Evolutionary conservation across 495 filamentous ascomycete species (phyloP), one percentile per base, ranked within the genome.

Genomic region (Letharia columbiana): DNA sequence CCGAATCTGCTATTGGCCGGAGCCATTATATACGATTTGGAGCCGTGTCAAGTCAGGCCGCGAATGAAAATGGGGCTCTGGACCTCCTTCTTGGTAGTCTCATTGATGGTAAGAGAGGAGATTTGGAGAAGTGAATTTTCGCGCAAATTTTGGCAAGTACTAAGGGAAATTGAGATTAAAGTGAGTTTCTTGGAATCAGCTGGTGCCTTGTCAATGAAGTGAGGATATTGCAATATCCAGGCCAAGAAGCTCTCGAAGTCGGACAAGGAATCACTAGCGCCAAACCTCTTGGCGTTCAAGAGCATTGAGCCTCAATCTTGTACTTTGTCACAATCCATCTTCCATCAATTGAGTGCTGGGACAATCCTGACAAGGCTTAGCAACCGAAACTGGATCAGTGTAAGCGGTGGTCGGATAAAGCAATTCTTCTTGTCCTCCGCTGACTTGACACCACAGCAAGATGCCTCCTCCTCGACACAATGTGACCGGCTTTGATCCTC

Each of bases 401-500:
- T 58, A 47, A 65, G 52, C 12, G 1, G 0, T 8, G 12, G 28
- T 42, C 2, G 5, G 11, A 7, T n/a, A 33, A 5, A 37, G 12
- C 17, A 42, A 23, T 4, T 40, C 4, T 39, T 49, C 3, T 10
- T 11, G 20, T 18, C 18, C 0, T 56, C 28, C 40, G 10, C 44
- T 63, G 31, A 54, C 33, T 20, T 20, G 9, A 23, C 13, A 45
- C 12, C 57, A 57, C 47, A 65, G 39, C 41, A 67, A 18, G 40
- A 72, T 72, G 71, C 66, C 71, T 33, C 67, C 64, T 28, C 66
- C 84, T 60, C 75, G 75, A 77, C 77, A 82, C 60, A 89, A 89
- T 83, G 83, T 91, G 82, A 93, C 90, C 68, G 89, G 91, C 77
- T 95, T 96, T 83, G 85, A 93, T 77, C 74, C 87, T 69, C 80